These are phyloP conservation scores for Aspergillus pseudotamarii DNA, from an alignment of 2,329 filamentous ascomycete genomes.

Conservation along the genomic window DNA sequence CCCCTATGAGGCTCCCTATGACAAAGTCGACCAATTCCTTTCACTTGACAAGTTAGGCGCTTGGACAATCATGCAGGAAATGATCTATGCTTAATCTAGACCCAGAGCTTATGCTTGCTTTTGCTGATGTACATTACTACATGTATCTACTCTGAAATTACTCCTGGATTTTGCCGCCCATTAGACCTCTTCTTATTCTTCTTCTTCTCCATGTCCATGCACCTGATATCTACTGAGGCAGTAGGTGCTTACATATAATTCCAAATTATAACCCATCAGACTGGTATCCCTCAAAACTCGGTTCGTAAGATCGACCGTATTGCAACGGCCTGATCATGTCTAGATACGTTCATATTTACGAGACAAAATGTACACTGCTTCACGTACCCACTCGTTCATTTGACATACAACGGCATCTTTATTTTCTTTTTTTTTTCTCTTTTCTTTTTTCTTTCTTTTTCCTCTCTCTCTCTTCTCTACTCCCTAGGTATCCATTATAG, in stretches of 20 bases:
- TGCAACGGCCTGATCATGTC: neutral
- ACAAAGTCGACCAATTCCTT: neutral
- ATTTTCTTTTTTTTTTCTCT: no score
- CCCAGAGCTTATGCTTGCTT: neutral
- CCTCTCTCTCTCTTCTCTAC: no score
- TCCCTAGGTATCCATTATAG: no score
- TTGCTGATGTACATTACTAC: neutral
- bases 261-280: neutral
- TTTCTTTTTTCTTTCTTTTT: no score
- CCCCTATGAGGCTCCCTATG: neutral
- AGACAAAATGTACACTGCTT: neutral
- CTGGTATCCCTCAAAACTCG: neutral
- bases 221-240: neutral
- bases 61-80: slow-evolving; percentile 3
- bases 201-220: neutral
- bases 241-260: neutral
- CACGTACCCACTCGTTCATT: neutral
- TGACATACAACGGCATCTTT: no score
- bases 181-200: neutral
- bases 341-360: neutral
- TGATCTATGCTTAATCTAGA: neutral
- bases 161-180: neutral
- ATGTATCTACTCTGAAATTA: neutral
- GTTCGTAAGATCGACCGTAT: neutral
- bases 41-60: slow-evolving; percentile 1